Conservation (phyloP, 1,284 basidiomycete species). For the Phlebopus sp. region DNA sequence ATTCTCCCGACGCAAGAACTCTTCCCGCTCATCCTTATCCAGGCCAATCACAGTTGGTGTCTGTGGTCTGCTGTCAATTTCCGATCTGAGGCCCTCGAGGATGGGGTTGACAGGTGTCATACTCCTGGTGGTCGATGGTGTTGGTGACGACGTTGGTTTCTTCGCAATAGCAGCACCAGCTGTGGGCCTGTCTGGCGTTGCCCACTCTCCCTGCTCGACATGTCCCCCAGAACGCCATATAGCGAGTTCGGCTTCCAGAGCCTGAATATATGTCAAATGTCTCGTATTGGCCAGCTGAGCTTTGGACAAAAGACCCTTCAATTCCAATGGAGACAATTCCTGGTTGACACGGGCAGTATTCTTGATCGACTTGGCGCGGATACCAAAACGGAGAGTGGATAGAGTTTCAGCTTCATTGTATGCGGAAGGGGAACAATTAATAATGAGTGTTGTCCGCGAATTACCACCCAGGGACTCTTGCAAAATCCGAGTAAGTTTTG, state of each 20-base stretch:
- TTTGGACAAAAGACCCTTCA: conserved; percentile 90
- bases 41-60: conserved; percentile 83
- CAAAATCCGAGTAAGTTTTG: conserved; percentile 97
- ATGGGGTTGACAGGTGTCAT: conserved; percentile 82
- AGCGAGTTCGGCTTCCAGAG: conserved; percentile 88
- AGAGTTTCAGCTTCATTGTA: conserved; percentile 98
- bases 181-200: conserved; percentile 59
- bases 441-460: conserved; percentile 97
- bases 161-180: conserved; percentile 45
- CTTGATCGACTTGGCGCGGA: conserved; percentile 99
- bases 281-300: conserved; percentile 83
- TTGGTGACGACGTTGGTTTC: conserved; percentile 61
- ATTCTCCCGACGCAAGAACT: conserved; percentile 95
- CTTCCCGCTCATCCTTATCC: conserved; percentile 96
- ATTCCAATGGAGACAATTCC: conserved; percentile 94
- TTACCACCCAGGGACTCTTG: conserved; percentile 99
- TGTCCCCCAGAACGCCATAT: conserved; percentile 88
- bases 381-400: conserved; percentile 97
- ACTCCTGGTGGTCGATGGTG: conserved; percentile 64
- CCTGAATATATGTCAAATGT: conserved; percentile 85
- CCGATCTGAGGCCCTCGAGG: conserved; percentile 68
- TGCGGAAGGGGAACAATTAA: conserved; percentile 97
- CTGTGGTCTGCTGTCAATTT: conserved; percentile 76
- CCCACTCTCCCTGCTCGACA: conserved; percentile 87
- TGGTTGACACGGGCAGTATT: conserved; percentile 99